Percentiles rank a stretch among this genome's conserved stretches.
Conservation (phyloP, 148 eudicot genomes). For the Tetragonia tetragonoides region DNA sequence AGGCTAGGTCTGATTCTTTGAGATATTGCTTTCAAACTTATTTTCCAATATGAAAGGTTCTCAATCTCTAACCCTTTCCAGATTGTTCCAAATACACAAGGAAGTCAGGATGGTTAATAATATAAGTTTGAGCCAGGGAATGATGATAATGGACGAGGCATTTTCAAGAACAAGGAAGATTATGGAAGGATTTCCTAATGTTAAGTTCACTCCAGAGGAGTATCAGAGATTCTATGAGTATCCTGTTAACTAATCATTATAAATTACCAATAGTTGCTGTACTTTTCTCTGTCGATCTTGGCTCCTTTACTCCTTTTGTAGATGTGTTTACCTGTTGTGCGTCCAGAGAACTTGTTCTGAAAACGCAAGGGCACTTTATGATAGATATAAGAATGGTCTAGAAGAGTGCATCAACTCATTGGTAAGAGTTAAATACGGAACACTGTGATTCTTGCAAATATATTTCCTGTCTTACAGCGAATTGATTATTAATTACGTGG, state of each 20-base stretch:
- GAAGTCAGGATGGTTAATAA: constrained; percentile 14
- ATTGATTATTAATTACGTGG: not conserved
- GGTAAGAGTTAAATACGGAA: constrained; percentile 20
- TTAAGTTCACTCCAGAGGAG: constrained; percentile 32
- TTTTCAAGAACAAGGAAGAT: constrained; percentile 33
- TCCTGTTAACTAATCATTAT: constrained; percentile 1
- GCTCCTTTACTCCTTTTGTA: constrained; percentile 15
- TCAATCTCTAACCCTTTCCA: constrained; percentile 1
- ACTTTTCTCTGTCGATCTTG: not conserved
- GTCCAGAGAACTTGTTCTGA: constrained; percentile 32
- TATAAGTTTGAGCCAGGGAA: constrained; percentile 23
- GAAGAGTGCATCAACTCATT: constrained; percentile 32
- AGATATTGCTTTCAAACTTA: not conserved
- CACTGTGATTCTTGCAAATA: not conserved
- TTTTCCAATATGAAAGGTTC: not conserved
- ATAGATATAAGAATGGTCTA: constrained; percentile 26
- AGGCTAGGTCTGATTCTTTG: not conserved
- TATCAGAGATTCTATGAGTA: constrained; percentile 36
- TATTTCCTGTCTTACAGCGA: not conserved
- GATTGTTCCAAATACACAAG: constrained; percentile 17
- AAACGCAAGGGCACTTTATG: constrained; percentile 30
- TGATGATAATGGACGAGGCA: constrained; percentile 34
- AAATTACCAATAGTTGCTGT: not conserved
- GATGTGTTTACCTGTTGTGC: constrained; percentile 38
- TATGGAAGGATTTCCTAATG: constrained; percentile 30